Base-by-base conservation (phyloP, 164 flowering plant genomes). In the Kalanchoe fedtschenkoi region DNA sequence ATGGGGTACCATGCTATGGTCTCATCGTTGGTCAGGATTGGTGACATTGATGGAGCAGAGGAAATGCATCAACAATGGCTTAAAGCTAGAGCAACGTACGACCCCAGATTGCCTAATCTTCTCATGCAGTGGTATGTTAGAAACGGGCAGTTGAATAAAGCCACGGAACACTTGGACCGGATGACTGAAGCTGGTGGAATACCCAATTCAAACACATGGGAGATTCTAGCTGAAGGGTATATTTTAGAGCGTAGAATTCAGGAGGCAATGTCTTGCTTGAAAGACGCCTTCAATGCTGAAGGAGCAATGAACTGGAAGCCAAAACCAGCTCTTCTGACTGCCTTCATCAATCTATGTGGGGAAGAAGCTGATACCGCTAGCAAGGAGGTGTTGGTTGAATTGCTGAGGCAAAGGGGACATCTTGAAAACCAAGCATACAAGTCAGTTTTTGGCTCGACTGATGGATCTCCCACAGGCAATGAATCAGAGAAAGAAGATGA, bases 11-110 rank as follows among this genome's bases (percentile, higher is more conserved):
- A 80, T 73, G 69, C 90, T 5, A 65, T 86, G 66, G 72, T 93
- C 10, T 81, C 84, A 58, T 76, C 96, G 59, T 71, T 93, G 51
- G 62, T 80, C 43, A 73, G 85, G 69, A 64, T 61, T 24, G 85
- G 77, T 61, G 96, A 89, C 70, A 74, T 88, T 56, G 81, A 72
- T 61, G 89, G 86, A 42, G 91, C 95, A 13, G 86, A 86, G 66
- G 73, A 68, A 22, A 63, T 85, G 26, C 88, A 83, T 62, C 79
- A 78, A 63, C 95, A 86, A 51, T 93, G 98, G 98, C 68, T 83
- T 32, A 29, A 74, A 5, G 78, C 72, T 38, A 83, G 69, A 74
- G 41, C 82, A 24, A 58, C 64, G 1, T 85, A 70, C 69, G 97
- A 93, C 65, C 85, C 95, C 46, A 75, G 90, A 72, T 70, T 93